Evolutionary conservation across 2,329 filamentous ascomycete genomes (phyloP).

Genomic region (Hymenoscyphus fraxineus): DNA sequence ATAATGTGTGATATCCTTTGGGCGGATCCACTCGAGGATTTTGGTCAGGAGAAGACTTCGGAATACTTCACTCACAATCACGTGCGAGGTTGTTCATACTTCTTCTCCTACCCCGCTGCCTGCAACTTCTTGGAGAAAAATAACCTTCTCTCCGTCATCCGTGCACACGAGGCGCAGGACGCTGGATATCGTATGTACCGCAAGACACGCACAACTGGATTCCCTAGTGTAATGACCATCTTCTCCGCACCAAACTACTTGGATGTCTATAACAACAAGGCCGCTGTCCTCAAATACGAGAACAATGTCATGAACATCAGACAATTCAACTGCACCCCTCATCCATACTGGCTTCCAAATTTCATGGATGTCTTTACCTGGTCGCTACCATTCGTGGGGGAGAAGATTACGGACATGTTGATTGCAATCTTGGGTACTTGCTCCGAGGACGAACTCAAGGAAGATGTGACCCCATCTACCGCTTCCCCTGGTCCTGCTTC

Average conservation of each 20-base stretch:
- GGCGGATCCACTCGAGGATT: constrained; percentile 97
- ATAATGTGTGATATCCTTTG: constrained; percentile 99
- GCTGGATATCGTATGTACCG: constrained; percentile 99
- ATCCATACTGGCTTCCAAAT: constrained; percentile 98
- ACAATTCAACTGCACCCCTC: constrained; percentile 98
- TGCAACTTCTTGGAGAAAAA: constrained; percentile 99
- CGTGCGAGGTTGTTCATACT: constrained; percentile 96
- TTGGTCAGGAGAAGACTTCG: constrained; percentile 96
- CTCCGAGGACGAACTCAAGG: constrained; percentile 96
- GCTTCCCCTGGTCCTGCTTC: constrained; percentile 64
- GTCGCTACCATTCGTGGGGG: constrained; percentile 96
- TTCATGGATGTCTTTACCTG: constrained; percentile 99
- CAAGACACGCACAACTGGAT: constrained; percentile 95
- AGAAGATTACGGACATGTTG: constrained; percentile 99
- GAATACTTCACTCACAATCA: constrained; percentile 99
- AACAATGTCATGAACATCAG: constrained; percentile 99
- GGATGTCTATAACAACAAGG: constrained; percentile 99
- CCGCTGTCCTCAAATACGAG: constrained; percentile 96
- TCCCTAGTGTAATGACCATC: constrained; percentile 99
- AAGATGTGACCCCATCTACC: constrained; percentile 71
- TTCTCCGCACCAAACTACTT: constrained; percentile 99
- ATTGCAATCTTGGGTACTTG: constrained; percentile 97
- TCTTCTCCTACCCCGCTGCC: constrained; percentile 96
- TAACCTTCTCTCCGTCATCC: constrained; percentile 93
- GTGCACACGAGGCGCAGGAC: constrained; percentile 97